These are phyloP conservation scores for Cucurbita moschata DNA, from an alignment of 306 rosid species.

Conservation along the genomic window DNA sequence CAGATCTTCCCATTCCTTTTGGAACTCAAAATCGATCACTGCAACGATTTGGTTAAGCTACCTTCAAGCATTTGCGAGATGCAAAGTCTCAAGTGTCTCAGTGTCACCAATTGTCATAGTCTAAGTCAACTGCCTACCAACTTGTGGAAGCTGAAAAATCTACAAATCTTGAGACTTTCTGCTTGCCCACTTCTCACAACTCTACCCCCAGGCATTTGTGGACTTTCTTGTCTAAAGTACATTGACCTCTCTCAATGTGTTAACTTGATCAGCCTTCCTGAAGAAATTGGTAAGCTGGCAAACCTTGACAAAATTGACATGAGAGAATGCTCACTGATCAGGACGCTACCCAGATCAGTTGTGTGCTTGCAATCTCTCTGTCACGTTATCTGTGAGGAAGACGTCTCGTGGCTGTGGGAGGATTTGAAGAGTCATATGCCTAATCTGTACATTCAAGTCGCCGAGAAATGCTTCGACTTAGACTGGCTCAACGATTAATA, in stretches of 20 bases:
- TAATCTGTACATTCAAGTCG: slow-evolving; percentile 40
- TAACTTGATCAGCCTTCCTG: slow-evolving; percentile 40
- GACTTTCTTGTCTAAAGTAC: slow-evolving; percentile 36
- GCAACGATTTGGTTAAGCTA: slow-evolving; percentile 45
- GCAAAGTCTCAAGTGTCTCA: slow-evolving; percentile 33
- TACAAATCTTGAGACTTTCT: slow-evolving; percentile 48
- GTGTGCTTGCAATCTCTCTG: slow-evolving; percentile 29
- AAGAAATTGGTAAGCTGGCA: slow-evolving; percentile 28
- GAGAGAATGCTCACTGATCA: slow-evolving; percentile 67
- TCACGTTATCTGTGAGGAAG: slow-evolving; percentile 72
- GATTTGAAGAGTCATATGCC: slow-evolving; percentile 36
- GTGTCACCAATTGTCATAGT: slow-evolving; percentile 70
- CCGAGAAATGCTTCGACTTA: slow-evolving; percentile 42
- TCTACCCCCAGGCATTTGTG: slow-evolving; percentile 44
- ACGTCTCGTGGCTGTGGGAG: slow-evolving; percentile 52
- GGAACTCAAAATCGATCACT: slow-evolving; percentile 68
- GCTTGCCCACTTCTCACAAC: slow-evolving; percentile 53
- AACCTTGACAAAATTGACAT: slow-evolving; percentile 76
- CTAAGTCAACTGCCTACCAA: slow-evolving; percentile 40
- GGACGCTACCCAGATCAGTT: slow-evolving; percentile 37
- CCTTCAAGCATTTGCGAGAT: slow-evolving; percentile 56
- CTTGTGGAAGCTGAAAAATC: slow-evolving; percentile 27
- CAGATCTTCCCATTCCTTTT: slow-evolving; percentile 39
- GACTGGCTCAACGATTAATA: slow-evolving; percentile 66
- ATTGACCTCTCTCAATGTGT: slow-evolving; percentile 71